Base-by-base conservation (phyloP, 2,329 filamentous ascomycete species). In the Colletotrichum acutatum region DNA sequence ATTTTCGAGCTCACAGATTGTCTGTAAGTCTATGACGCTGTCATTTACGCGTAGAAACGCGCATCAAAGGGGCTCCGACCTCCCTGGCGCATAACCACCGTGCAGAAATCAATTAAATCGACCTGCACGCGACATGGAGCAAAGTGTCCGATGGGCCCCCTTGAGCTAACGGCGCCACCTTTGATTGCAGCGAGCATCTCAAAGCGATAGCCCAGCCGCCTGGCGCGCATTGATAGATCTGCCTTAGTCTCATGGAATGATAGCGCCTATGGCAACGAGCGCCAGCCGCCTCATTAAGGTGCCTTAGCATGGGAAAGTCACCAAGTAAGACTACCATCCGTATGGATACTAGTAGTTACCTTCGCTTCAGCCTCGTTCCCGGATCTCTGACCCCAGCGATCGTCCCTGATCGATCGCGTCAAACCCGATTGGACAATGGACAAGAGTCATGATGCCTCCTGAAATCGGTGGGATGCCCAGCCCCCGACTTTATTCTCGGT, bases 11-110 rank as follows among this genome's bases (percentile, higher is more conserved):
- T 24, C n/a, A 26, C 19, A 4, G 3, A 28, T 30, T 34, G 26
- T 74, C 71, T 74, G 66, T 75, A 71, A 74, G 22, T 74, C 74
- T 74, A 75, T 75, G 74, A 75, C 74, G 74, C 74, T 56, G 12
- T 75, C 62, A 75, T 74, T 60, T 58, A 66, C 71, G 59, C 63
- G 66, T 68, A 56, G 63, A 68, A 68, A 52, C 54, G 58, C 60
- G 68, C 66, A 66, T 54, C 32, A 63, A 65, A 66, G 42, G 69
- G 61, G 57, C 32, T 26, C n/a, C n/a, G 56, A 57, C 60, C 54
- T 32, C 63, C 37, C 16, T 56, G 49, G 22, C 54, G 59, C 59
- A 59, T 49, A 22, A 42, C 22, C 49, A 56, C 54, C 49, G 60
- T 70, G 66, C 70, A 57, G 32, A 30, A 37, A 19, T 59, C 34